Evolutionary conservation across 257 asterid species (phyloP), one percentile per base, ranked within the genome.

Genomic region (Solanum verrucosum): DNA sequence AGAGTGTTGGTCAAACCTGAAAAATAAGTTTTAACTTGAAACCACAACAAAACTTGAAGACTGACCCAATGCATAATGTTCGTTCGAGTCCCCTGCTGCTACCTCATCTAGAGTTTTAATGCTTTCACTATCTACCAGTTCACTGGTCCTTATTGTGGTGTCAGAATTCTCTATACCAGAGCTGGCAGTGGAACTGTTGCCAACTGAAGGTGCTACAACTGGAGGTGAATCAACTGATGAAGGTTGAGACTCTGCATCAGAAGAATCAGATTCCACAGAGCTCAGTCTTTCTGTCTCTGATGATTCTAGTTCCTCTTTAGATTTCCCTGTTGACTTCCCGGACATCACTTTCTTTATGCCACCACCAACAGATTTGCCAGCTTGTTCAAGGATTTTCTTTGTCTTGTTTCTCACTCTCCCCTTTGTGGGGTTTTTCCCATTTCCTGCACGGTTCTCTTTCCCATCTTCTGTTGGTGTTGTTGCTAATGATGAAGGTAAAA

Each of bases 291-390:
- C 93, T 3, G 87, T 74, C 18, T 81, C 89, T 72, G 89, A 34
- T 14, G 78, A 49, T 49, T 86, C 92, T 23, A 34, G 1, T 42
- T 91, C 94, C 20, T 37, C 88, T 87, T 89, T 91, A 20, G 91
- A 88, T 84, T 91, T 92, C 15, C 90, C 88, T n/a, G 91, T 87
- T 49, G 87, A 90, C 90, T 93, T 94, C 88, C 93, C 89, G 12
- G 96, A 92, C 70, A 96, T 79, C 18, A 89, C 93, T 35, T 68
- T 67, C 90, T 87, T 96, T 87, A 96, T 83, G 90, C 91, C 92
- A 49, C 91, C 92, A 31, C 92, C 92, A n/a, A 94, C 97, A 40
- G 98, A 95, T 86, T 88, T 95, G 59, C 93, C 97, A 7, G 95
- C 94, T 0, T 93, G 91, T 89, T 91, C 91, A 88, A 96, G 86